phyloP scores from a whole-genome alignment of 2,329 filamentous ascomycete species.

The Aspergillus brasiliensis region DNA sequence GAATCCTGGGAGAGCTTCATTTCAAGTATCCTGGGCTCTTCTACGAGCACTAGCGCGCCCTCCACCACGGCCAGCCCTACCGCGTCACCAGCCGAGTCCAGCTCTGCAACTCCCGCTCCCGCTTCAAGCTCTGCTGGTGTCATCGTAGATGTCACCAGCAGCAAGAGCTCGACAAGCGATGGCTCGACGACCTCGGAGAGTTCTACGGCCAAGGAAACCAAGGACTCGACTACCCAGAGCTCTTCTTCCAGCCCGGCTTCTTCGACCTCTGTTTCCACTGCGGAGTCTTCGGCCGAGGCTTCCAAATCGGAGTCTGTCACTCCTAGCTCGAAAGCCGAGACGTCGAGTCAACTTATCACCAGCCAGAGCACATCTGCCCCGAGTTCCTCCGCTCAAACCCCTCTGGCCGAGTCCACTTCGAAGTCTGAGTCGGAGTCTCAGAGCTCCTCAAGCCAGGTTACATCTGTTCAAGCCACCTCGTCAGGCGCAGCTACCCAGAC shows the following conservation, averaged over 20 bases:
- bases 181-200: constrained; percentile 2
- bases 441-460: background rate
- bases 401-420: background rate
- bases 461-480: background rate
- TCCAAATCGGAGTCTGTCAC: background rate
- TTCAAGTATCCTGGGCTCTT: constrained; percentile 1
- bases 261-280: background rate
- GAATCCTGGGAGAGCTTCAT: constrained; percentile 2
- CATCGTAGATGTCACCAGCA: background rate
- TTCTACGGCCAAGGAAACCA: background rate
- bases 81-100: background rate
- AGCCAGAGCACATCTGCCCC: constrained; percentile 2
- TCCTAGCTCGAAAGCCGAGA: background rate
- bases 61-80: constrained; percentile 1
- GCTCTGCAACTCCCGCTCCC: constrained; percentile 1
- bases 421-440: background rate
- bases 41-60: background rate
- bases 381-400: constrained; percentile 1
- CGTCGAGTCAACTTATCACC: background rate
- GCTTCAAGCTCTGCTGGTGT: background rate
- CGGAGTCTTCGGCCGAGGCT: background rate
- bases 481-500: background rate
- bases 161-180: background rate
- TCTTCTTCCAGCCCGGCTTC: background rate
- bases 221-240: background rate